Evolutionary conservation across 2,329 filamentous ascomycete species (phyloP).

Genomic region (Aspergillus sp.): DNA sequence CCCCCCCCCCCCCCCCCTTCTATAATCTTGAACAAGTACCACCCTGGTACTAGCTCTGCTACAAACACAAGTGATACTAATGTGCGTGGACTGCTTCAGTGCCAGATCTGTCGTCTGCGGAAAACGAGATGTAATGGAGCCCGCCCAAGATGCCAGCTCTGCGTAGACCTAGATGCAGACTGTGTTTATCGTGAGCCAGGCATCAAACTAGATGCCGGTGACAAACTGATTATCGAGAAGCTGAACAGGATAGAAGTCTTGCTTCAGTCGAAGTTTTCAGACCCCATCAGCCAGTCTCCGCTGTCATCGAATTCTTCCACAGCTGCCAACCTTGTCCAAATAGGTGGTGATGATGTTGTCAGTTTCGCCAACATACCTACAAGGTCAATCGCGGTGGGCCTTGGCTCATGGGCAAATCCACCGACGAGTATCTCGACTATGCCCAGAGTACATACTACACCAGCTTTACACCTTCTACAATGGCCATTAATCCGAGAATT

Average conservation of each 20-base stretch:
- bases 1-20: background rate
- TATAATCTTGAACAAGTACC: conserved; percentile 2
- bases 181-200: conserved; percentile 84
- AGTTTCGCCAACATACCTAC: conserved; percentile 16
- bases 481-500: conserved; percentile 78
- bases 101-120: conserved; percentile 77
- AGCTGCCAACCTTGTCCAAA: conserved; percentile 64
- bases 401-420: conserved; percentile 70
- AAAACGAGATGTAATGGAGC: conserved; percentile 79
- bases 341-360: conserved; percentile 59
- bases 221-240: conserved; percentile 81
- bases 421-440: conserved; percentile 76
- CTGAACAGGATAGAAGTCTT: conserved; percentile 75
- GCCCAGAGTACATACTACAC: conserved; percentile 82
- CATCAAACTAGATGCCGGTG: conserved; percentile 82
- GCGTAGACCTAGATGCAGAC: conserved; percentile 77
- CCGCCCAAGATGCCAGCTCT: conserved; percentile 81
- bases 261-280: conserved; percentile 68
- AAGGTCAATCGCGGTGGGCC: conserved; percentile 61
- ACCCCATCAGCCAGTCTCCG: conserved; percentile 22
- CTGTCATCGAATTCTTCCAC: conserved; percentile 65
- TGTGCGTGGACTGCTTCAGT: conserved; percentile 50
- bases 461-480: conserved; percentile 67
- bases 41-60: background rate
- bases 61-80: no score